Conservation (phyloP, 352 stramenopile genomes). For the Nothophytophthora sp. region DNA sequence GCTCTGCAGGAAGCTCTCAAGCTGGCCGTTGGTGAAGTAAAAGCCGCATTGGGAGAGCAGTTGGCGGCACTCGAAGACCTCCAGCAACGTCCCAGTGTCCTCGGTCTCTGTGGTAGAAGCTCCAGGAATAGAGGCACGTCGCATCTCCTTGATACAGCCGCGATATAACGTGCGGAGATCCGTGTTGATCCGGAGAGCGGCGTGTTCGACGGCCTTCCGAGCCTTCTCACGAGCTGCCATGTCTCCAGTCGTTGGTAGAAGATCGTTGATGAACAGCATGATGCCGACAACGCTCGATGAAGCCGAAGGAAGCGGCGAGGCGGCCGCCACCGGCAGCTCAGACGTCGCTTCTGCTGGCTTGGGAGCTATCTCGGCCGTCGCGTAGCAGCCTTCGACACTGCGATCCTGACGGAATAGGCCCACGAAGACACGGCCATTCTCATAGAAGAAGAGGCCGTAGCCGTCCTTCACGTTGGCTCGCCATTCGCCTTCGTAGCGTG, state of each 20-base stretch:
- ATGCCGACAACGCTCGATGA: slow-evolving; percentile 23
- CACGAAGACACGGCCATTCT: slow-evolving; percentile 63
- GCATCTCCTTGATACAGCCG: slow-evolving; percentile 40
- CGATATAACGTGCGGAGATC: slow-evolving; percentile 64
- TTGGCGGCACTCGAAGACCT: slow-evolving; percentile 51
- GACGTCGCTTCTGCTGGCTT: slow-evolving; percentile 8
- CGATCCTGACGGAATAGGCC: slow-evolving; percentile 51
- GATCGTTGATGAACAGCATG: slow-evolving; percentile 57
- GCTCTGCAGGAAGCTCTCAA: slow-evolving; percentile 38
- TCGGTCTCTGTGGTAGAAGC: slow-evolving; percentile 6
- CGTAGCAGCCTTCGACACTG: slow-evolving; percentile 29
- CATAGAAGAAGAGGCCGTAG: slow-evolving; percentile 68
- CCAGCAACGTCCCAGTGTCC: slow-evolving; percentile 37
- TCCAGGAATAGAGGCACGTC: slow-evolving; percentile 3
- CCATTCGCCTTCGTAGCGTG: slow-evolving; percentile 86
- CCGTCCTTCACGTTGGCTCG: slow-evolving; percentile 77
- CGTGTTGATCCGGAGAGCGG: slow-evolving; percentile 59
- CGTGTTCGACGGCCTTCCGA: slow-evolving; percentile 49
- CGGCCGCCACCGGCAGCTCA: neutral
- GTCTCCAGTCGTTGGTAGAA: slow-evolving; percentile 31
- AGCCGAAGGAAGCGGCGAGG: slow-evolving; percentile 1
- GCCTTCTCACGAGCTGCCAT: slow-evolving; percentile 34
- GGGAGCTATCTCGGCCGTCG: slow-evolving; percentile 2
- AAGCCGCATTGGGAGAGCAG: slow-evolving; percentile 49
- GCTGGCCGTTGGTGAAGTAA: slow-evolving; percentile 34